Percentiles rank a stretch among this genome's conserved stretches.
phyloP scores from a whole-genome alignment of 208 protist genomes.

The Naegleria fowleri region DNA sequence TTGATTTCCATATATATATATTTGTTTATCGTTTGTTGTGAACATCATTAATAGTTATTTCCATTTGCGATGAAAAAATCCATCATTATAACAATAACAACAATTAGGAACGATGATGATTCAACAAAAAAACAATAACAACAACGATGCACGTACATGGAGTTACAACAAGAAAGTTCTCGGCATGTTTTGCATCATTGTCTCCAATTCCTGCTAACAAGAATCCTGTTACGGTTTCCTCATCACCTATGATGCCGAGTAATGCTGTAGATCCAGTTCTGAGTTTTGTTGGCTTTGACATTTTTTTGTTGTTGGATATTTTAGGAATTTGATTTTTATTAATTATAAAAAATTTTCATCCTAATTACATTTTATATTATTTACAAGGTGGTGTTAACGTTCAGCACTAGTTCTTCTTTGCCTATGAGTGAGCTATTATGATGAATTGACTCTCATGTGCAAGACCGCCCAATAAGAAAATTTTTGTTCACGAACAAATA shows the following conservation, averaged over 20 bases:
- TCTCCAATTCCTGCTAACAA: slow-evolving; percentile 88
- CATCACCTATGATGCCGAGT: slow-evolving; percentile 79
- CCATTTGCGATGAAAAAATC: neutral
- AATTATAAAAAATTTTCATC: too few relatives aligned
- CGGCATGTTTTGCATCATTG: slow-evolving; percentile 52
- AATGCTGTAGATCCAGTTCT: slow-evolving; percentile 61
- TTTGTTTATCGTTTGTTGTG: too few relatives aligned
- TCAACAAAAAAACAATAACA: neutral
- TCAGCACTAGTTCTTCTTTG: too few relatives aligned
- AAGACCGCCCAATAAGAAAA: too few relatives aligned
- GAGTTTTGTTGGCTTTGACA: slow-evolving; percentile 12
- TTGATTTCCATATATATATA: too few relatives aligned
- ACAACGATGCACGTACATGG: neutral
- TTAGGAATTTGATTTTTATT: neutral
- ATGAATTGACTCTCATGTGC: too few relatives aligned
- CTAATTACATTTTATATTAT: too few relatives aligned
- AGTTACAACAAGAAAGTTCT: slow-evolving; percentile 28
- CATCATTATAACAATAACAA: too few relatives aligned
- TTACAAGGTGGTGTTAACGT: too few relatives aligned
- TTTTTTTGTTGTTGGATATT: neutral
- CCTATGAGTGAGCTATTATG: too few relatives aligned
- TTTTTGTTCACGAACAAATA: too few relatives aligned
- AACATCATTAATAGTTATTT: neutral
- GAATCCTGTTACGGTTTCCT: slow-evolving; percentile 93
- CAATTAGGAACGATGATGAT: neutral